Base-by-base conservation (phyloP, 331 rosid genomes). In the Saraca asoca region DNA sequence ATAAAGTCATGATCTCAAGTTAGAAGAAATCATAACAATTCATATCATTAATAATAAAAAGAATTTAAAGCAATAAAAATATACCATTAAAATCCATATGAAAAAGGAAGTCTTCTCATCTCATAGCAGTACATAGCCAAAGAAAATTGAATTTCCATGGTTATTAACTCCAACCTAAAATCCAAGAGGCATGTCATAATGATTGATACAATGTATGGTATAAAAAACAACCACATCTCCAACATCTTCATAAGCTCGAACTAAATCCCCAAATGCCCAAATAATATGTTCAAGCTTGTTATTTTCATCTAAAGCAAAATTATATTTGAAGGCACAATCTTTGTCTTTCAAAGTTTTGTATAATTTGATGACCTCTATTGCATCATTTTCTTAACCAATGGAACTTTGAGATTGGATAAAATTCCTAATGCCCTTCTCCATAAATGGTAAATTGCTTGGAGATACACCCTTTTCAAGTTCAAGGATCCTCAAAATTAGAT, bases 181-280 rank as follows among this genome's bases (percentile, higher is more conserved):
- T 46, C 51, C 51, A 46, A 46, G 19, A 3, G 51, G 51, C 19
- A 46, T 46, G 15, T 46, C 18, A 46, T 46, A 46, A 46, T 17
- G 19, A 46, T 46, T 46, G 13, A 46, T 46, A 2, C 15, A 7
- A n/a, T 46, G 5, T 5, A 17, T 46, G 19, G 18, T n/a, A 15
- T 45, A 0, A n/a, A 45, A 45, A 45, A 45, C 5, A 45, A 45
- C 51, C 3, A 5, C 19, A 51, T 14, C 19, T 6, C 10, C 31
- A 51, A 51, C 16, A 10, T 6, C 56, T 51, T 51, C 9, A 46
- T 51, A 17, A 0, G 12, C 31, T 15, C 9, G 11, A 7, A 46
- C 13, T 46, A 18, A 46, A 46, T 46, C 51, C 15, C 7, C 56
- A 51, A 51, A 51, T 16, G 56, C 56, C 56, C 31, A 51, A 16